Percentiles rank a stretch among this genome's conserved stretches.
phyloP scores from a whole-genome alignment of 2,329 filamentous ascomycete species.

The Sphaerulina populicola region DNA sequence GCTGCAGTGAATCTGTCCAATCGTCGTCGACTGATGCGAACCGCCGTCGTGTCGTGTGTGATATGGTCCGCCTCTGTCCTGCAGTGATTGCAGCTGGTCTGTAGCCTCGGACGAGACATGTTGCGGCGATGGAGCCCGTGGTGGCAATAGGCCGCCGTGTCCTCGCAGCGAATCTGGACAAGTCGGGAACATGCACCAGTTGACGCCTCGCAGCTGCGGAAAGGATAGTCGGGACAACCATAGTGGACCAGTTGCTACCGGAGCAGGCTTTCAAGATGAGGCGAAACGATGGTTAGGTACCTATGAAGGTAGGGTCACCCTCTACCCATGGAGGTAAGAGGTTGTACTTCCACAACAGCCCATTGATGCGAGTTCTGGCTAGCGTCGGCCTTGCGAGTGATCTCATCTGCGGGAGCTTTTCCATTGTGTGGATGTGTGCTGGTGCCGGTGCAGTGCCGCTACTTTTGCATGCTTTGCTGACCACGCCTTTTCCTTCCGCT shows the following conservation, averaged over 20 bases:
- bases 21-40: conserved; percentile 36
- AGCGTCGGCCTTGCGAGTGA: conserved; percentile 6
- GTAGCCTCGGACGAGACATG: conserved; percentile 23
- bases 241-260: conserved; percentile 8
- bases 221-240: conserved; percentile 21
- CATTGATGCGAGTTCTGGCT: not conserved
- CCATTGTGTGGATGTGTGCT: not conserved
- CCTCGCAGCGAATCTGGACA: conserved; percentile 8
- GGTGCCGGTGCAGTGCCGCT: not conserved
- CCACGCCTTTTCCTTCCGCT: not conserved
- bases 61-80: conserved; percentile 31
- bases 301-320: no score
- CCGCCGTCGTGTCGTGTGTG: conserved; percentile 25
- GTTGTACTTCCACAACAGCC: not conserved
- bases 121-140: conserved; percentile 19
- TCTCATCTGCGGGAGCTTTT: not conserved
- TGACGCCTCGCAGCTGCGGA: conserved; percentile 20
- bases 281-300: not conserved
- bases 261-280: conserved; percentile 10
- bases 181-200: conserved; percentile 12
- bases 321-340: no score
- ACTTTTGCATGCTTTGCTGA: not conserved
- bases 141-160: conserved; percentile 8
- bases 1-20: conserved; percentile 40
- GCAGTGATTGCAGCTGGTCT: conserved; percentile 30